Evolutionary conservation across 495 filamentous ascomycete species (phyloP).

Genomic region (Lophium mytilinum): DNA sequence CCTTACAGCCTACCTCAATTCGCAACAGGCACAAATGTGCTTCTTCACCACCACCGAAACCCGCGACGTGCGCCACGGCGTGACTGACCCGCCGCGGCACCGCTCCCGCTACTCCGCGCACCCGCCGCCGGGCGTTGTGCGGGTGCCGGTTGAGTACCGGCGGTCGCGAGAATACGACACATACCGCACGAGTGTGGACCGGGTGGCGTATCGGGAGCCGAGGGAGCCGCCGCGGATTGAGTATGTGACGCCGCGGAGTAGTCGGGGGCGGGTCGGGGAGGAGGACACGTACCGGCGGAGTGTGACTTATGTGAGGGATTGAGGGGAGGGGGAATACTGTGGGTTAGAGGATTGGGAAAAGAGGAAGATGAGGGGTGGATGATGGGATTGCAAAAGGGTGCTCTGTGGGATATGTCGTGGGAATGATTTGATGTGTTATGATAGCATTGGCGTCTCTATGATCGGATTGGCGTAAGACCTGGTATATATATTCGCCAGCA

Average conservation of each 20-base stretch:
- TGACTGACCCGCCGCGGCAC: slow-evolving; percentile 19
- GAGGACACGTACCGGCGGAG: not conserved
- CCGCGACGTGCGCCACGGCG: not conserved
- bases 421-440: too few relatives aligned
- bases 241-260: not conserved
- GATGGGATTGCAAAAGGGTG: too few relatives aligned
- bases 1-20: too few relatives aligned
- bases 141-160: slow-evolving; percentile 10
- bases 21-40: slow-evolving; percentile 6
- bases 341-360: too few relatives aligned
- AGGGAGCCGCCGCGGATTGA: not conserved
- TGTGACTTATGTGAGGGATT: not conserved
- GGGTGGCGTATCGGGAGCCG: not conserved
- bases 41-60: slow-evolving; percentile 13
- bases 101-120: slow-evolving; percentile 17
- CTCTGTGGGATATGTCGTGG: too few relatives aligned
- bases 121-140: slow-evolving; percentile 15
- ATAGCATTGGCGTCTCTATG: too few relatives aligned
- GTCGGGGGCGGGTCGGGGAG: not conserved
- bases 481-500: too few relatives aligned
- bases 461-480: too few relatives aligned
- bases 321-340: not conserved
- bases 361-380: too few relatives aligned
- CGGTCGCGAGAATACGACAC: slow-evolving; percentile 1
- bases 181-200: not conserved